Percentiles rank a stretch among this genome's conserved stretches.
Conservation (phyloP, 148 eudicot species). For the Rhododendron ovatum region DNA sequence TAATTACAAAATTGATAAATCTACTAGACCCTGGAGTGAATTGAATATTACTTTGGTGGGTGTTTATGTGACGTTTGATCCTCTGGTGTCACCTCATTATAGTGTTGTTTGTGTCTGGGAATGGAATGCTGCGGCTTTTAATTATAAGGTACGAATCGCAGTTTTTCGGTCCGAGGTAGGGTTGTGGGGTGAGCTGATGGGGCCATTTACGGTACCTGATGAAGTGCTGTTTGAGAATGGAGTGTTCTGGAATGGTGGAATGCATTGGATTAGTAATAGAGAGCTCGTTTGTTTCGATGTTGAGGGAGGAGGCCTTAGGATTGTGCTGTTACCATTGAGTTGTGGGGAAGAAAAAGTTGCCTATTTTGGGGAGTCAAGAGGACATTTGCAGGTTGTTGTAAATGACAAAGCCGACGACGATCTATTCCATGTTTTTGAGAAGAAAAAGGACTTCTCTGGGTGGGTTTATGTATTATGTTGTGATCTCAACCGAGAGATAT, state of each 20-base stretch:
- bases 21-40: background rate
- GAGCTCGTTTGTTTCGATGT: background rate
- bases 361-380: constrained; percentile 5
- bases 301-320: background rate
- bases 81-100: constrained; percentile 6
- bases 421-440: constrained; percentile 5
- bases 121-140: background rate
- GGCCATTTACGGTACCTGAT: constrained; percentile 9
- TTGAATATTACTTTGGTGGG: constrained; percentile 2
- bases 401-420: background rate
- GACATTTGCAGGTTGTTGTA: constrained; percentile 1
- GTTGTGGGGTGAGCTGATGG: constrained; percentile 15
- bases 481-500: background rate
- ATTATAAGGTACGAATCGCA: background rate
- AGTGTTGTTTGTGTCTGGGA: constrained; percentile 15
- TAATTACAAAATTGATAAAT: background rate
- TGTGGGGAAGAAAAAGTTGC: background rate
- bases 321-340: background rate
- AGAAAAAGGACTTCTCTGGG: constrained; percentile 8
- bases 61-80: constrained; percentile 8
- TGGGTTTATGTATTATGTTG: constrained; percentile 9
- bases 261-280: constrained; percentile 9
- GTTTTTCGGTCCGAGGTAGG: constrained; percentile 1
- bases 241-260: constrained; percentile 9
- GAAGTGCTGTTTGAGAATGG: background rate